Conservation (phyloP, 495 filamentous ascomycete species). For the Aspergillus sparsus region DNA sequence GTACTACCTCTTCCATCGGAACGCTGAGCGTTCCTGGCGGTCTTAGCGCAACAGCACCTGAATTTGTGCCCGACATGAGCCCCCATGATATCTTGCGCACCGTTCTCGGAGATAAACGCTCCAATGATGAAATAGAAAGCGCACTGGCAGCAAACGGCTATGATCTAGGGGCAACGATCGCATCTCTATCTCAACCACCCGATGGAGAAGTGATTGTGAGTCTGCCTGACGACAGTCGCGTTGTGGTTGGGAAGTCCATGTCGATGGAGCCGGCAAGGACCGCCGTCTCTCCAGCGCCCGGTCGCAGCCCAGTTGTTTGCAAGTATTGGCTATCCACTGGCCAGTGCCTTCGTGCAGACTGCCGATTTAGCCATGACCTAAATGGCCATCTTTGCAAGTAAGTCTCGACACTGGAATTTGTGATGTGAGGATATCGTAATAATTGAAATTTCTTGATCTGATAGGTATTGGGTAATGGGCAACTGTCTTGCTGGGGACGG, state of each 20-base stretch:
- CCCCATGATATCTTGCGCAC: slow-evolving; percentile 97
- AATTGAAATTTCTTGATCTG: slow-evolving; percentile 20
- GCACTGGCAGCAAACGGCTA: slow-evolving; percentile 88
- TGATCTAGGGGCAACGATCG: slow-evolving; percentile 87
- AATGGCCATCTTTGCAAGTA: slow-evolving; percentile 98
- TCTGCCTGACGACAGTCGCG: slow-evolving; percentile 45
- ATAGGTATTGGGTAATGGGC: slow-evolving; percentile 93
- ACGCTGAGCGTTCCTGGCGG: slow-evolving; percentile 61
- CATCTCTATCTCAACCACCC: slow-evolving; percentile 71
- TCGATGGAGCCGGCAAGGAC: slow-evolving; percentile 68
- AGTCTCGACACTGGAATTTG: slow-evolving; percentile 38
- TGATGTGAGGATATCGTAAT: slow-evolving; percentile 13
- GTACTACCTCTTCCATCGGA: slow-evolving; percentile 70
- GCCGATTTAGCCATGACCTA: slow-evolving; percentile 94
- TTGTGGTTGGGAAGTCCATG: slow-evolving; percentile 92
- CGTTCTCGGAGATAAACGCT: slow-evolving; percentile 82
- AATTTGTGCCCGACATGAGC: slow-evolving; percentile 88
- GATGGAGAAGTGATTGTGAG: slow-evolving; percentile 35
- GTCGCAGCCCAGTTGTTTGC: slow-evolving; percentile 84
- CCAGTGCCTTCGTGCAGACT: slow-evolving; percentile 90
- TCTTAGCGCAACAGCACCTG: slow-evolving; percentile 77
- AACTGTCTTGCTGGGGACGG: slow-evolving; percentile 93
- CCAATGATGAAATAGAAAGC: slow-evolving; percentile 90
- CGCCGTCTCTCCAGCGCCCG: slow-evolving; percentile 67
- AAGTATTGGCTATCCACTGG: slow-evolving; percentile 94